Base-by-base conservation (phyloP, 2,329 filamentous ascomycete species). In the Ramularia endophylla region DNA sequence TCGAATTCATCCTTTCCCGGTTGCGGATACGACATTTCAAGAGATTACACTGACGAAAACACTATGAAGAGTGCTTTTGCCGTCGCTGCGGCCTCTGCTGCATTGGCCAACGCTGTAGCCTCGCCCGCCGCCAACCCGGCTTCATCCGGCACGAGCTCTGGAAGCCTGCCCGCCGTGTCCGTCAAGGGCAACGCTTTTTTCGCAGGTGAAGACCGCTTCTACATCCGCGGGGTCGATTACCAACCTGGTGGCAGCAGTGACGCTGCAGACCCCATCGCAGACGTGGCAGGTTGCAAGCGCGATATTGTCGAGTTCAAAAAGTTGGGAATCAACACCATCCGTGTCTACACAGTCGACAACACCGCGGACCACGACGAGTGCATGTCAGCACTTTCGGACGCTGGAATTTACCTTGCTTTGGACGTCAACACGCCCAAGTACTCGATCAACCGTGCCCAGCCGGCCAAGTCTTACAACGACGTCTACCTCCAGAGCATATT, bases 261-360 rank as follows among this genome's bases (percentile, higher is more conserved):
- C 30, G 65, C 78, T 36, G 67, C 69, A 40, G 88, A 95, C 61
- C 87, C 88, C 46, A 81, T 95, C 39, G 81, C 85, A 48, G 81
- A 94, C 56, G 60, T 70, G 17, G 65, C 65, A 3, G 68, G 74
- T 58, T 95, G 89, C 77, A 75, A 78, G 64, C 83, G 88, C 51
- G 87, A 94, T 60, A 83, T 95, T 55, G 67, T 70, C 38, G 73
- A 87, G 62, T 94, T 95, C 79, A 78, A 86, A 71, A 77, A 87
- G 53, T 74, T 95, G 37, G 87, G 88, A 36, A 72, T 95, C 68
- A 95, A 95, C 74, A 88, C 87, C 18, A 74, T 95, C 61, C 88
- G 89, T 65, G 85, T 95, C 48, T 95, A 95, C 75, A 87, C 84
- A 12, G 81, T 94, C 53, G 89, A 95, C 73, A 95, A 95, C 75